A percentile compares a stretch with the other conserved stretches of the same genome.
phyloP scores from a whole-genome alignment of 768 basidiomycete species.

The Gyrodon lividus region DNA sequence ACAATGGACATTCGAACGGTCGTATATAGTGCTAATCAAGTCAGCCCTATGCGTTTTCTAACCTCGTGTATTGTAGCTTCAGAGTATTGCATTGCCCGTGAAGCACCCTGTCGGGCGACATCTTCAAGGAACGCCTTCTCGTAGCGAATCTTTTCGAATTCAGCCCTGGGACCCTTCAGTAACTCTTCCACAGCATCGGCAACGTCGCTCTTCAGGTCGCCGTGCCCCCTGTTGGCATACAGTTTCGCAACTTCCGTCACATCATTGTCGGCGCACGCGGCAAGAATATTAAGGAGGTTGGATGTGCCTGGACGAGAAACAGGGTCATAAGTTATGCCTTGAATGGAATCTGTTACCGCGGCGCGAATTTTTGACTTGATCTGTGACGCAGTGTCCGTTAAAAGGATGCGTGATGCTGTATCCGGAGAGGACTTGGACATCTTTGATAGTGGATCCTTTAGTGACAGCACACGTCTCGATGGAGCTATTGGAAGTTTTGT shows the following conservation, averaged over 20 bases:
- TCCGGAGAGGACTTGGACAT: constrained; percentile 95
- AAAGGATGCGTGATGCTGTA: constrained; percentile 74
- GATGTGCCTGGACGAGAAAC: constrained; percentile 75
- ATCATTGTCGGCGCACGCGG: constrained; percentile 60
- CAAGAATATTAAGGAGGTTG: constrained; percentile 78
- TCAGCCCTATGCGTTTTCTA: constrained; percentile 61
- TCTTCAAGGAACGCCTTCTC: constrained; percentile 61
- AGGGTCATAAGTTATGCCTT: constrained; percentile 80
- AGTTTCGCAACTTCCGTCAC: constrained; percentile 44
- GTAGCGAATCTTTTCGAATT: constrained; percentile 61
- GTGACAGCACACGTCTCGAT: constrained; percentile 79
- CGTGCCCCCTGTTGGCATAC: constrained; percentile 59
- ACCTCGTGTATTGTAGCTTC: constrained; percentile 65
- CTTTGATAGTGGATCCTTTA: constrained; percentile 81
- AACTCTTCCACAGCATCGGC: constrained; percentile 68
- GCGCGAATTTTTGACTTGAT: constrained; percentile 71
- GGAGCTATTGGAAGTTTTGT: constrained; percentile 50
- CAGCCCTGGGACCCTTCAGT: constrained; percentile 62
- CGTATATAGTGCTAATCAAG: constrained; percentile 10
- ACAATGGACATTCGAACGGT: constrained; percentile 3
- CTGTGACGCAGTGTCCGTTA: constrained; percentile 67
- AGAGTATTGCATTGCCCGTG: constrained; percentile 61
- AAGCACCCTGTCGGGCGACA: constrained; percentile 64
- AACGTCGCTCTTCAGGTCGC: constrained; percentile 71
- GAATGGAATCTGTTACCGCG: constrained; percentile 83